phyloP scores from a whole-genome alignment of 1,139 yeast genomes.

The Blastobotrys proliferans region DNA sequence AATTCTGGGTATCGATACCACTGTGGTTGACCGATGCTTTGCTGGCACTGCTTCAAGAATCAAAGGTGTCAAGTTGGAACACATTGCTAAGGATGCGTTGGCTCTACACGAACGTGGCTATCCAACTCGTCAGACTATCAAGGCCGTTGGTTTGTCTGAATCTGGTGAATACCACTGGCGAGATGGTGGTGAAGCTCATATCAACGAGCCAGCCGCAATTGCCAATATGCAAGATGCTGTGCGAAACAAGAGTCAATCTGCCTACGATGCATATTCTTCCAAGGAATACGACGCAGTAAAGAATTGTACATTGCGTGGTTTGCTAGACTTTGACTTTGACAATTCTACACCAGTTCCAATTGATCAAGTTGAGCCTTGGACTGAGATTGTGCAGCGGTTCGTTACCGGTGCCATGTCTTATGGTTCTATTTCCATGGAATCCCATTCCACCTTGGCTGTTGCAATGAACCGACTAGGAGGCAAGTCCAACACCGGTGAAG shows the following conservation, averaged over 20 bases:
- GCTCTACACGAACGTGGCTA: conserved; percentile 89
- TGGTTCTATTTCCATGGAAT: conserved; percentile 98
- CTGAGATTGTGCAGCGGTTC: conserved; percentile 94
- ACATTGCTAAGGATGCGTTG: conserved; percentile 94
- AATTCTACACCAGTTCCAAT: conserved; percentile 72
- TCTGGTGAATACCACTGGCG: conserved; percentile 98
- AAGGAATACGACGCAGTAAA: conserved; percentile 89
- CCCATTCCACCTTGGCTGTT: conserved; percentile 94
- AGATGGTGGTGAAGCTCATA: conserved; percentile 96
- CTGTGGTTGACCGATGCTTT: conserved; percentile 92
- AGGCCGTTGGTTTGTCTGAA: conserved; percentile 78
- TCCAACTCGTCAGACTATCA: conserved; percentile 69
- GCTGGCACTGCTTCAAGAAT: conserved; percentile 98
- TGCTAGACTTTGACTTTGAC: conserved; percentile 83
- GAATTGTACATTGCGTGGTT: conserved; percentile 90
- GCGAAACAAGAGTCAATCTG: conserved; percentile 88
- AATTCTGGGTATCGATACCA: conserved; percentile 91
- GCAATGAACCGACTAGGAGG: conserved; percentile 99
- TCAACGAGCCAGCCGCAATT: conserved; percentile 91
- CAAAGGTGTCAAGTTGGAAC: conserved; percentile 91
- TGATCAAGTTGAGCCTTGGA: conserved; percentile 99
- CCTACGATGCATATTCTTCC: conserved; percentile 85
- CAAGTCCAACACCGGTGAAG: conserved; percentile 97
- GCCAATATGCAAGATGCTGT: conserved; percentile 97
- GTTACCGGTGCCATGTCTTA: conserved; percentile 99